Evolutionary conservation across 2,329 filamentous ascomycete genomes (phyloP).

Genomic region (Talaromyces pinophilus): DNA sequence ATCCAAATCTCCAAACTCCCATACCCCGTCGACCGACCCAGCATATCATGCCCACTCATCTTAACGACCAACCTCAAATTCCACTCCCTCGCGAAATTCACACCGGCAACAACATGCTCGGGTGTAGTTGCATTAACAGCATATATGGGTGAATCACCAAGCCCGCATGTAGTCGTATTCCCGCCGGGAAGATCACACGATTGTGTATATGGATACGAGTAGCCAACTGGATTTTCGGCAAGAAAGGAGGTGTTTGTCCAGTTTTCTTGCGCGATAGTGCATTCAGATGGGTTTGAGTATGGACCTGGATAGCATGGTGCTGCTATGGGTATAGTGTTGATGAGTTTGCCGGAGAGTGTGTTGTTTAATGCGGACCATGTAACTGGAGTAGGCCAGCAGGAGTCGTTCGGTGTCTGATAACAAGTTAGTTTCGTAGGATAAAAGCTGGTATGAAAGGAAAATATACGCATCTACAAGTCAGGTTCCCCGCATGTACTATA

Average conservation of each 20-base stretch:
- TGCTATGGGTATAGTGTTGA: conserved; percentile 31
- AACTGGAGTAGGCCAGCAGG: conserved; percentile 33
- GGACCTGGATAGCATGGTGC: conserved; percentile 29
- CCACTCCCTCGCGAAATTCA: conserved; percentile 20
- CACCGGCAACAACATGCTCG: conserved; percentile 5
- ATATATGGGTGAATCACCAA: conserved; percentile 7
- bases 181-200: not conserved
- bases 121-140: conserved; percentile 8
- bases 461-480: not conserved
- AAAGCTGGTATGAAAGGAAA: not conserved
- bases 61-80: conserved; percentile 22
- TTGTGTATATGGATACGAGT: conserved; percentile 1
- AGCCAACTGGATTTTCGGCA: not conserved
- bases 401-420: conserved; percentile 18
- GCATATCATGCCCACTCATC: conserved; percentile 23
- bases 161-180: conserved; percentile 8
- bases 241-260: conserved; percentile 10
- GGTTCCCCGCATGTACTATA: not conserved
- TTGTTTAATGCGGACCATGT: conserved; percentile 39
- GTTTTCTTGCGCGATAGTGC: conserved; percentile 14
- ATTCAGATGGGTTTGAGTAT: conserved; percentile 6
- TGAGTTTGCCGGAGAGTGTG: conserved; percentile 34
- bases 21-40: conserved; percentile 16
- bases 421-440: not conserved
- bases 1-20: conserved; percentile 16